phyloP scores from a whole-genome alignment of 805 yeast species.

The Komagataella ulmi region DNA sequence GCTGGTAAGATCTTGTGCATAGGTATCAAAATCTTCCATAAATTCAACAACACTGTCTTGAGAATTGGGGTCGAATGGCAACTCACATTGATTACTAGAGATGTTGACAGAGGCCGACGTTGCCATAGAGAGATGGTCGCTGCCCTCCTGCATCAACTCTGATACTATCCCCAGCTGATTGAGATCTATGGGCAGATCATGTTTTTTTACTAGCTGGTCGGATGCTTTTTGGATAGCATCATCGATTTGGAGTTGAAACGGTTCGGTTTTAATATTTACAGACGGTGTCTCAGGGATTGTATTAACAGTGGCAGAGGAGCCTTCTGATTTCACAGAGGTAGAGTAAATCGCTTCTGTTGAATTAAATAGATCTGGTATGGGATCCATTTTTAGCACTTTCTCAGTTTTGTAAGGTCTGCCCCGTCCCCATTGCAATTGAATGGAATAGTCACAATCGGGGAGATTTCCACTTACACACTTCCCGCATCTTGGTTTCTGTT shows the following conservation, averaged over 20 bases:
- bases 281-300: not conserved
- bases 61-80: not conserved
- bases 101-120: not conserved
- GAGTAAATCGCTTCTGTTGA: not conserved
- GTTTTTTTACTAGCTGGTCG: not conserved
- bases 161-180: not conserved
- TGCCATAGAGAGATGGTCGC: not conserved
- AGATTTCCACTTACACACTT: slow-evolving; percentile 32
- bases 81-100: not conserved
- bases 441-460: slow-evolving; percentile 45
- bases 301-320: not conserved
- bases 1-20: not conserved
- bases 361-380: slow-evolving; percentile 2
- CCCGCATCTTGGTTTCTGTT: slow-evolving; percentile 46
- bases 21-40: not conserved
- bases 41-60: not conserved
- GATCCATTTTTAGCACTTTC: slow-evolving; percentile 19
- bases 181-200: not conserved
- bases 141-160: not conserved
- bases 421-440: slow-evolving; percentile 54
- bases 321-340: not conserved
- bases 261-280: not conserved
- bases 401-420: slow-evolving; percentile 49
- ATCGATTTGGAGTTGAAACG: not conserved
- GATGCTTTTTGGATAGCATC: not conserved